Conservation (phyloP, 495 filamentous ascomycete genomes). For the Achaetomiella virescens region DNA sequence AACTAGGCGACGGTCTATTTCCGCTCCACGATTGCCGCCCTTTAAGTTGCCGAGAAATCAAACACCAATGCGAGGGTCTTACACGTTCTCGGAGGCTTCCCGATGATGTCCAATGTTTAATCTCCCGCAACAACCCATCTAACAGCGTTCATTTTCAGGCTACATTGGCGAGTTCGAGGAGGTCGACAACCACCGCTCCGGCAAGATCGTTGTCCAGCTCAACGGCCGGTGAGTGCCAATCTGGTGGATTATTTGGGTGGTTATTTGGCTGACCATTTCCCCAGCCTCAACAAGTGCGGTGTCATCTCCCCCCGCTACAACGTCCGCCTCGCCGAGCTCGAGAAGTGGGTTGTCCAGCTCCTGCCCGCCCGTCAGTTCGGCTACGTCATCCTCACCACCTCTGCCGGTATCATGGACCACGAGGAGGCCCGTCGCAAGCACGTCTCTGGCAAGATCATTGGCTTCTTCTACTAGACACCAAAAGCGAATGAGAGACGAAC, state of each 20-base stretch:
- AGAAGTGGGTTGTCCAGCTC: slow-evolving; percentile 99
- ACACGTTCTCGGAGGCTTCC: slow-evolving; percentile 78
- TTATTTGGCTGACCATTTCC: not conserved
- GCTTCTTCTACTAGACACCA: slow-evolving; percentile 80
- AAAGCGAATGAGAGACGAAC: slow-evolving; percentile 16
- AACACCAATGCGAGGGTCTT: slow-evolving; percentile 61
- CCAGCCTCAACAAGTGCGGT: slow-evolving; percentile 93
- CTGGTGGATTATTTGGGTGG: slow-evolving; percentile 17
- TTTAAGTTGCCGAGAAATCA: slow-evolving; percentile 99
- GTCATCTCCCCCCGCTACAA: slow-evolving; percentile 99
- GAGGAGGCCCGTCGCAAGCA: slow-evolving; percentile 98
- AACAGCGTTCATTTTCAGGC: slow-evolving; percentile 53
- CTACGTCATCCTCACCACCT: slow-evolving; percentile 97
- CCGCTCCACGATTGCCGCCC: slow-evolving; percentile 78
- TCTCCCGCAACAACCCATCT: slow-evolving; percentile 74
- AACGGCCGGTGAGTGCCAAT: slow-evolving; percentile 70
- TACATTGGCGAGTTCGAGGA: slow-evolving; percentile 99
- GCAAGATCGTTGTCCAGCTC: slow-evolving; percentile 96
- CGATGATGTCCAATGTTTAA: slow-evolving; percentile 83
- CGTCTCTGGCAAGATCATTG: slow-evolving; percentile 91
- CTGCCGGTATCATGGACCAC: slow-evolving; percentile 99
- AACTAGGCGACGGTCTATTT: slow-evolving; percentile 93
- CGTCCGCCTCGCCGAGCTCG: slow-evolving; percentile 91
- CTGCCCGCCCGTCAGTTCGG: slow-evolving; percentile 99
- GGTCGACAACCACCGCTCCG: slow-evolving; percentile 97